Conservation (phyloP, 2,329 filamentous ascomycete species). For the Mollisiaceae sp. region DNA sequence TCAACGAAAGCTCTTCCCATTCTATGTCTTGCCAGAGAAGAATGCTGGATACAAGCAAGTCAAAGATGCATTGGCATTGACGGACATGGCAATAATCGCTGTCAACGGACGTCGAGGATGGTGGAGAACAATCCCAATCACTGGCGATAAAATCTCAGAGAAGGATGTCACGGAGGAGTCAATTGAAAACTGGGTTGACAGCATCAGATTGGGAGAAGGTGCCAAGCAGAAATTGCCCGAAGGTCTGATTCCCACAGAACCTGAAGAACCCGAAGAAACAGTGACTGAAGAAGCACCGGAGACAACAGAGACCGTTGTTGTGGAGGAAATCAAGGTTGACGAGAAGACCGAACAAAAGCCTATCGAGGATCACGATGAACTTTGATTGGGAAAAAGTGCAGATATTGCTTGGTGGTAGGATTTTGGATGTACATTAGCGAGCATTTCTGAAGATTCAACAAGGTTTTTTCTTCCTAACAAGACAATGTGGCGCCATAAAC, state of each 20-base stretch:
- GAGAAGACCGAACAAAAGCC: conserved; percentile 24
- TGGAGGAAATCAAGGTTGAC: conserved; percentile 31
- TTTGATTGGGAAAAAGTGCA: conserved; percentile 19
- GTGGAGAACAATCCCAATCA: conserved; percentile 71
- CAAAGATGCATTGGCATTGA: conserved; percentile 66
- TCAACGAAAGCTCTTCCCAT: conserved; percentile 77
- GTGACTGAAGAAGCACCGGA: conserved; percentile 42
- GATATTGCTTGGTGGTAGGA: background rate
- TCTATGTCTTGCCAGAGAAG: conserved; percentile 73
- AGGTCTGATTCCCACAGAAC: conserved; percentile 55
- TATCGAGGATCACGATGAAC: conserved; percentile 29
- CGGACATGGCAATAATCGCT: conserved; percentile 73
- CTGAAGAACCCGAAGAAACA: conserved; percentile 46
- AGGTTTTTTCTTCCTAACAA: conserved; percentile 1
- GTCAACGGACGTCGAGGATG: conserved; percentile 85
- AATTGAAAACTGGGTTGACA: conserved; percentile 87
- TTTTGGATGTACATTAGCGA: conserved; percentile 24
- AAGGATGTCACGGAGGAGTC: conserved; percentile 59
- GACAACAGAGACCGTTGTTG: conserved; percentile 16
- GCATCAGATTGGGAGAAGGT: conserved; percentile 88
- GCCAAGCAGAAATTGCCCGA: conserved; percentile 76
- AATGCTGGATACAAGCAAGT: conserved; percentile 63
- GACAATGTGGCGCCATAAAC: conserved; percentile 27
- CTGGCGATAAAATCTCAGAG: conserved; percentile 40
- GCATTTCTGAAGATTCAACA: background rate